Conservation (phyloP, 495 filamentous ascomycete genomes). For the Aspergillus ellipticus region DNA sequence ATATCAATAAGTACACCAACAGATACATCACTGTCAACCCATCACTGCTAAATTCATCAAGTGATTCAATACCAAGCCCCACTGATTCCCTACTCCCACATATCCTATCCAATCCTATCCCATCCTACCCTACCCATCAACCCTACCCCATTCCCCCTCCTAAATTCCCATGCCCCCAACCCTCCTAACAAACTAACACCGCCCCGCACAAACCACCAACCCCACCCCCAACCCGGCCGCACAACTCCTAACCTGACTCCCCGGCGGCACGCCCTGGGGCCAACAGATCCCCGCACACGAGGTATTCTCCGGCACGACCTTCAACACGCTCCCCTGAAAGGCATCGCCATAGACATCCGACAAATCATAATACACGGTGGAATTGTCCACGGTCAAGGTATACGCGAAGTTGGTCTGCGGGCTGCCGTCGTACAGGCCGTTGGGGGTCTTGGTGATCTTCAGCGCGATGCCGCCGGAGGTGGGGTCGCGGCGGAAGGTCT, state of each 20-base stretch:
- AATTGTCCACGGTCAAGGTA: slow-evolving; percentile 49
- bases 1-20: too few relatives aligned
- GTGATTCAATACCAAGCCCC: too few relatives aligned
- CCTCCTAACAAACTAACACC: slow-evolving; percentile 22
- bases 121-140: too few relatives aligned
- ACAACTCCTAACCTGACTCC: slow-evolving; percentile 51
- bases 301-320: slow-evolving; percentile 33
- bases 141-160: background rate
- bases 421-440: slow-evolving; percentile 53
- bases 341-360: slow-evolving; percentile 53
- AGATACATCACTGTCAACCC: too few relatives aligned
- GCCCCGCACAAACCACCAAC: slow-evolving; percentile 29
- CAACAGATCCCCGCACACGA: slow-evolving; percentile 48
- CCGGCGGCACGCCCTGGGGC: slow-evolving; percentile 45
- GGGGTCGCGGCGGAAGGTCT: slow-evolving; percentile 42
- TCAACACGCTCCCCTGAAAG: slow-evolving; percentile 46
- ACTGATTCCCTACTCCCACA: too few relatives aligned
- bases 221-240: slow-evolving; percentile 27
- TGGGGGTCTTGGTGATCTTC: slow-evolving; percentile 47
- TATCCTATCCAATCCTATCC: too few relatives aligned
- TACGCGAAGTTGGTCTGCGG: slow-evolving; percentile 54
- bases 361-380: slow-evolving; percentile 53
- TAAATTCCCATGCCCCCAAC: background rate
- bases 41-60: too few relatives aligned
- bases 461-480: slow-evolving; percentile 52